Percentiles rank a stretch among this genome's conserved stretches.
These are phyloP conservation scores for Schizopora paradoxa DNA, from an alignment of 1,284 basidiomycete genomes.

Conservation along the genomic window DNA sequence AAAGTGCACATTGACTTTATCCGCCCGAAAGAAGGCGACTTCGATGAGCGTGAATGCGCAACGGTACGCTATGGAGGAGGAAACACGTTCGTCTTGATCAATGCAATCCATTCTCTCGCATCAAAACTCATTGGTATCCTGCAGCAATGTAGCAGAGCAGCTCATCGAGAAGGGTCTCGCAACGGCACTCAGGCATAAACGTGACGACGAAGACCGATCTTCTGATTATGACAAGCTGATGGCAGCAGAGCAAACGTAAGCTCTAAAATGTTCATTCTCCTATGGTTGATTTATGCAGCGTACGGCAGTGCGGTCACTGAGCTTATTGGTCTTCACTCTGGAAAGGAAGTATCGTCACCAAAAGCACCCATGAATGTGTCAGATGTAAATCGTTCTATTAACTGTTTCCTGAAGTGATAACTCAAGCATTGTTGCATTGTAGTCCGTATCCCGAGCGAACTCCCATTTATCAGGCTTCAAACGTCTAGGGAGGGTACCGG, in stretches of 20 bases:
- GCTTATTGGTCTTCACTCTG: constrained; percentile 85
- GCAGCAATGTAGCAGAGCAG: constrained; percentile 86
- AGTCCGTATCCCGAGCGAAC: constrained; percentile 71
- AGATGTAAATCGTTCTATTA: constrained; percentile 48
- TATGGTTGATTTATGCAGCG: constrained; percentile 1
- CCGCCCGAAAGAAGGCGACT: constrained; percentile 90
- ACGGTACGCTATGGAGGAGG: constrained; percentile 82
- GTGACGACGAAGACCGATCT: constrained; percentile 94
- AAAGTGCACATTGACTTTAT: constrained; percentile 84
- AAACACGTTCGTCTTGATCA: constrained; percentile 49
- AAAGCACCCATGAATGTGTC: constrained; percentile 82
- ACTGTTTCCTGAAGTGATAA: constrained; percentile 8
- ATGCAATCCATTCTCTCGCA: background rate
- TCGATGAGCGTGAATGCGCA: constrained; percentile 87
- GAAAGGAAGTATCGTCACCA: constrained; percentile 76
- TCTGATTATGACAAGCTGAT: constrained; percentile 93
- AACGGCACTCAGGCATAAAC: constrained; percentile 84
- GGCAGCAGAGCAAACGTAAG: constrained; percentile 86
- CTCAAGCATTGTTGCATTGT: constrained; percentile 14
- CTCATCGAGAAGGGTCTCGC: constrained; percentile 91
- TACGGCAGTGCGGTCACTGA: constrained; percentile 67
- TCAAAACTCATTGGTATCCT: constrained; percentile 3
- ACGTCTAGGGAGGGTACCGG: constrained; percentile 77
- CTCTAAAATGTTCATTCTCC: constrained; percentile 15
- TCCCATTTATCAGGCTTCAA: constrained; percentile 92